Evolutionary conservation across 2,329 filamentous ascomycete genomes (phyloP), one percentile per base, ranked within the genome.

Genomic region (Talaromyces atroroseus): DNA sequence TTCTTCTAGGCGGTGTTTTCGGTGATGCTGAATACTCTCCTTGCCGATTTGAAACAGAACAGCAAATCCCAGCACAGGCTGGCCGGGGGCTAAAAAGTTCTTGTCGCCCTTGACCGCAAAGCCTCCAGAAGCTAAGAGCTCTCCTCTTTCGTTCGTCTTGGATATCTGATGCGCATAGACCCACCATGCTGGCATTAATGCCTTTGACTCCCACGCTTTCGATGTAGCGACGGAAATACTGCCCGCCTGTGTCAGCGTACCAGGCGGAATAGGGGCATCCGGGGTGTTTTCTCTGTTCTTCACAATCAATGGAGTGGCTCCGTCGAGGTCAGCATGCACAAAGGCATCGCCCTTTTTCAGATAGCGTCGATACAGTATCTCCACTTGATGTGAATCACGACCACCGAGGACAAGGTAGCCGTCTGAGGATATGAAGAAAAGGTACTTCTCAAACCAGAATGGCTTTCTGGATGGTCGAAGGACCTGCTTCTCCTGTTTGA

Each of bases 401-500:
- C 91, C 92, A 46, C 73, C 75, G 42, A 99, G 80, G 0, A 97
- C 89, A 5, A 99, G 80, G 69, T 97, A 96, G 4, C 92, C 92
- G 67, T 99, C 94, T 0, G 91, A 95, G 0, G 92, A 96, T 63
- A 97, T 83, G 74, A 99, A 99, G 81, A 90, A 97, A 26, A 86
- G 78, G 65, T 96, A 99, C 72, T 99, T 99, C 67, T 99, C 94
- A 63, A 96, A 99, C 94, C 94, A 99, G 65, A 92, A 82, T 62
- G 86, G 87, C 66, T 86, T 88, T 56, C 94, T 83, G 8, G 96
- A 87, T 0, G 88, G 90, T 47, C 92, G 85, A 10, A 97, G 76
- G 1, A 95, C 78, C 20, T 90, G 87, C 70, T 96, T 96, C 73
- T 97, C 94, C 67, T 94, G 88, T 74, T 96, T 96, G 56, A 97